Evolutionary conservation across 1,284 basidiomycete genomes (phyloP).

Genomic region (Pseudozyma tsukubaensis): DNA sequence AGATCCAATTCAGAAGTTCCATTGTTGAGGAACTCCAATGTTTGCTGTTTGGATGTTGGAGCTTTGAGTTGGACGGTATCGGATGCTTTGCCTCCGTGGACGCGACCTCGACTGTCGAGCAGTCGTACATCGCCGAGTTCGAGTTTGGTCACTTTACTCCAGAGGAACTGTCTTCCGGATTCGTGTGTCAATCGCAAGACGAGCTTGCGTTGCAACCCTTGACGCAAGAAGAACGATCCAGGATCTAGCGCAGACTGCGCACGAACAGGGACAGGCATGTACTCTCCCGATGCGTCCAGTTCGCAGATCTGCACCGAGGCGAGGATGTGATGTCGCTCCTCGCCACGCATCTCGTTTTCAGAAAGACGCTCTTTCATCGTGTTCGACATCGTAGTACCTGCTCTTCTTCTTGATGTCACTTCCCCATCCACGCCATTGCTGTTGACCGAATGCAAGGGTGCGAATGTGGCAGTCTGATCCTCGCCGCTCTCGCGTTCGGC

Average conservation of each 20-base stretch:
- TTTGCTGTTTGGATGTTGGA: constrained; percentile 57
- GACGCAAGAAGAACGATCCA: constrained; percentile 87
- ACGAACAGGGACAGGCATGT: constrained; percentile 84
- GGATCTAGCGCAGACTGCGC: constrained; percentile 82
- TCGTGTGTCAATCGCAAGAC: constrained; percentile 82
- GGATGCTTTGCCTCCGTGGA: constrained; percentile 77
- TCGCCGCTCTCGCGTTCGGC: constrained; percentile 28
- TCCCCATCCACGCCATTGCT: constrained; percentile 3
- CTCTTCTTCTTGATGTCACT: background rate
- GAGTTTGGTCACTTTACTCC: constrained; percentile 82
- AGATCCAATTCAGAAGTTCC: constrained; percentile 51
- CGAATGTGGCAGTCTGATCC: constrained; percentile 12
- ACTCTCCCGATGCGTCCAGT: constrained; percentile 84
- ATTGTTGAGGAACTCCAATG: constrained; percentile 49
- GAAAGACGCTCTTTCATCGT: constrained; percentile 71
- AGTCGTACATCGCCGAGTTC: constrained; percentile 84
- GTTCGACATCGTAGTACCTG: constrained; percentile 16
- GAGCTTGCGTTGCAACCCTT: constrained; percentile 89
- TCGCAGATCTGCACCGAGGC: constrained; percentile 88
- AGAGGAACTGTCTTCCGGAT: constrained; percentile 87
- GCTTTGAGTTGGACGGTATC: constrained; percentile 49
- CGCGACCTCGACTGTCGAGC: constrained; percentile 83
- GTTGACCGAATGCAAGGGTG: constrained; percentile 26
- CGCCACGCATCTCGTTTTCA: constrained; percentile 88
- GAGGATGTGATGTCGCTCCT: constrained; percentile 88